These are phyloP conservation scores for Cladosporium halotolerans DNA, from an alignment of 2,329 filamentous ascomycete species.

Conservation along the genomic window DNA sequence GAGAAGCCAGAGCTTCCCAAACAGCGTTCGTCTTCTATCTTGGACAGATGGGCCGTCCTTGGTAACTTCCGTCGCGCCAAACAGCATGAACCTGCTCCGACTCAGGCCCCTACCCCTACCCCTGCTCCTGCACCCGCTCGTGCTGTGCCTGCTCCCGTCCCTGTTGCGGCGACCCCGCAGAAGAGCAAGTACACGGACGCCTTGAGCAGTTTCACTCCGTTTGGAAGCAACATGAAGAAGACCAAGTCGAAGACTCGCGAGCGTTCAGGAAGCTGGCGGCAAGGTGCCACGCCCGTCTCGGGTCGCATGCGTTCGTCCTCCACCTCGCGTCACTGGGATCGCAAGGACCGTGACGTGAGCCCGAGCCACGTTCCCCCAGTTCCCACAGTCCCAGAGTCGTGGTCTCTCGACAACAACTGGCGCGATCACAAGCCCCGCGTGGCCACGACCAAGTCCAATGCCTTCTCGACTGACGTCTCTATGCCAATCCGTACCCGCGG, in stretches of 20 bases:
- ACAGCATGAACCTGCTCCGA: conserved; percentile 28
- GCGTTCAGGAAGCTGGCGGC: conserved; percentile 28
- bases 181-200: conserved; percentile 30
- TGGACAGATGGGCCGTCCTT: conserved; percentile 86
- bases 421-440: conserved; percentile 35
- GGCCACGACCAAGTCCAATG: conserved; percentile 6
- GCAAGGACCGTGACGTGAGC: conserved; percentile 18
- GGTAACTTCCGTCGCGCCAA: conserved; percentile 75
- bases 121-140: conserved; percentile 26
- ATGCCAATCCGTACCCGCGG: not conserved
- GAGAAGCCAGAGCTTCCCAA: conserved; percentile 49
- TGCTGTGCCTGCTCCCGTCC: conserved; percentile 35
- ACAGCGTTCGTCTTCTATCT: conserved; percentile 40
- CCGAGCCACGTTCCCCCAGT: conserved; percentile 13
- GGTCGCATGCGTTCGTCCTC: conserved; percentile 27
- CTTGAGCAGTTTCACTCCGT: conserved; percentile 27
- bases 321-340: conserved; percentile 31
- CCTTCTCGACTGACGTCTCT: conserved; percentile 3
- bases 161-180: conserved; percentile 28
- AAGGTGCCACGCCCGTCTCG: conserved; percentile 20
- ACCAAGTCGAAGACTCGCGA: conserved; percentile 26
- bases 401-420: conserved; percentile 46
- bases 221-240: conserved; percentile 29
- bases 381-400: conserved; percentile 21
- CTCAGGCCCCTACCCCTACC: conserved; percentile 36